A percentile compares a stretch with the other conserved stretches of the same genome.
Conservation (phyloP, 306 rosid genomes). For the Quercus suber region DNA sequence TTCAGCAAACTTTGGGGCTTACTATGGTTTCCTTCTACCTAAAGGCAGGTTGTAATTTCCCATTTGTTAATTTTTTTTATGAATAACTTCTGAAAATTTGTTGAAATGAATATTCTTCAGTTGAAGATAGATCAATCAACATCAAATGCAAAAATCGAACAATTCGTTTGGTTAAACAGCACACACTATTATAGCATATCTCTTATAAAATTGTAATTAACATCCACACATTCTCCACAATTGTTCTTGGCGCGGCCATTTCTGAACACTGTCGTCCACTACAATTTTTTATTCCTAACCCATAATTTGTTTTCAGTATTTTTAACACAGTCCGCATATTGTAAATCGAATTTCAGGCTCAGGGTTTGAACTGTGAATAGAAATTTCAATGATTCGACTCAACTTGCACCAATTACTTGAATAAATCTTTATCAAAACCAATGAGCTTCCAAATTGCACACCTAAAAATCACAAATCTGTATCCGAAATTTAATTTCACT, state of each 20-base stretch:
- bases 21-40: too few relatives aligned
- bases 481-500: background rate
- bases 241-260: too few relatives aligned
- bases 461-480: background rate
- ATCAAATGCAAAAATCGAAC: background rate
- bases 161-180: background rate
- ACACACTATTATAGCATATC: background rate
- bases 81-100: background rate
- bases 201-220: background rate
- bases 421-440: background rate
- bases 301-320: background rate
- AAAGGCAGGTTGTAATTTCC: too few relatives aligned
- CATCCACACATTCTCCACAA: background rate
- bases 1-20: too few relatives aligned
- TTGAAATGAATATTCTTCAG: background rate
- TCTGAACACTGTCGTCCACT: background rate
- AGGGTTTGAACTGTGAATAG: background rate
- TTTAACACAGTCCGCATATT: background rate
- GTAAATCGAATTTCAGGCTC: background rate
- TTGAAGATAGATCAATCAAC: background rate
- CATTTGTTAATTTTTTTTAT: background rate
- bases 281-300: background rate
- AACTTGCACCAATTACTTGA: background rate
- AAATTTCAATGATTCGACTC: background rate
- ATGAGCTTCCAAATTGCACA: background rate